phyloP scores from a whole-genome alignment of 2,329 filamentous ascomycete genomes.

The Dryadomyces quercus-mongolicae region DNA sequence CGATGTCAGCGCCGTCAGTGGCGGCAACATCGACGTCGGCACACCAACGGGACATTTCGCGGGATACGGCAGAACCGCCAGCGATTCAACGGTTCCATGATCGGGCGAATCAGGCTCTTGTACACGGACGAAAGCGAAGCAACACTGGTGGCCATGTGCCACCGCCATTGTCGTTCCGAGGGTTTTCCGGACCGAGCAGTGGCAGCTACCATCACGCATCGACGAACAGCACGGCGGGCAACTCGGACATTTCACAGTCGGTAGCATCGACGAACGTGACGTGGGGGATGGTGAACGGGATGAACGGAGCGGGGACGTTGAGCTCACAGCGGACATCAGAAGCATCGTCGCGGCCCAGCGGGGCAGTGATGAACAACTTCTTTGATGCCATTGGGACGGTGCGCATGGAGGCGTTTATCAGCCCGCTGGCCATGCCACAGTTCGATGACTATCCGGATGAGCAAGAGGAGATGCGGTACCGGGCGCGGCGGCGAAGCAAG shows the following conservation, averaged over 20 bases:
- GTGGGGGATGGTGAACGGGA: conserved; percentile 15
- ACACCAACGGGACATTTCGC: conserved; percentile 35
- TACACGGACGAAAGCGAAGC: conserved; percentile 75
- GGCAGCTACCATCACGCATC: conserved; percentile 29
- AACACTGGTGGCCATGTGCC: conserved; percentile 70
- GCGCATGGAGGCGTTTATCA: conserved; percentile 95
- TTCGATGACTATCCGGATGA: conserved; percentile 36
- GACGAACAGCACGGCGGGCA: conserved; percentile 44
- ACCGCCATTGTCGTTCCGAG: conserved; percentile 62
- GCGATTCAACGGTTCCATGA: conserved; percentile 54
- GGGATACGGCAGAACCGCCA: conserved; percentile 58
- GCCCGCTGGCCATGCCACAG: conserved; percentile 35
- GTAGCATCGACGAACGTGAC: conserved; percentile 33
- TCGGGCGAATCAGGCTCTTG: conserved; percentile 28
- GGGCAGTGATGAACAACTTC: conserved; percentile 40
- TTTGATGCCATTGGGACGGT: conserved; percentile 85
- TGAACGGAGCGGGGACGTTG: conserved; percentile 9
- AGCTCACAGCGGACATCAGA: conserved; percentile 41
- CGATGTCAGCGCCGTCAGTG: conserved; percentile 18
- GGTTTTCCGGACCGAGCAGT: conserved; percentile 51
- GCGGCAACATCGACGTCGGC: conserved; percentile 15
- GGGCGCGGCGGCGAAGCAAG: conserved; percentile 40
- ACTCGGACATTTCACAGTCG: conserved; percentile 40
- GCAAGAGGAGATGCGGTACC: conserved; percentile 34
- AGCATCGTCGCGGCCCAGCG: conserved; percentile 34